Evolutionary conservation across 495 filamentous ascomycete genomes (phyloP).

Genomic region (Tuber indicum): DNA sequence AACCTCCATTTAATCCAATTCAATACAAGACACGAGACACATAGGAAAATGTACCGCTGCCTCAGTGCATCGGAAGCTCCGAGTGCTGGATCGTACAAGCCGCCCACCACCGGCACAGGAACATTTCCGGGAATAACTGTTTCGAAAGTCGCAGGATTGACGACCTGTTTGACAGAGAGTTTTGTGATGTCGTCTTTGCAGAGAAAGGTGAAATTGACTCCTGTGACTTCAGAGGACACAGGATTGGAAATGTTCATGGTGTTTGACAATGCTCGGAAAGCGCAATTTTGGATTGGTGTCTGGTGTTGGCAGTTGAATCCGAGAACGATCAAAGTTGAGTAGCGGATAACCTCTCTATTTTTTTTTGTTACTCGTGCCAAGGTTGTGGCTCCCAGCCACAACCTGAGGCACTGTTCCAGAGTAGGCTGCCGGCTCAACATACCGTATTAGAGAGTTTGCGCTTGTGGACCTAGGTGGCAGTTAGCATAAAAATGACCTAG

Average conservation of each 20-base stretch:
- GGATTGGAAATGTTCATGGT: constrained; percentile 73
- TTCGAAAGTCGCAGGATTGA: constrained; percentile 84
- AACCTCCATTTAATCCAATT: neutral
- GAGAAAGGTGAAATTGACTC: constrained; percentile 83
- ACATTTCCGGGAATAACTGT: constrained; percentile 65
- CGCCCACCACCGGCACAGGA: constrained; percentile 44
- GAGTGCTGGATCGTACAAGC: constrained; percentile 86
- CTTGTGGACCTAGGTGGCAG: too few species aligned
- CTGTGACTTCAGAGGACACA: constrained; percentile 72
- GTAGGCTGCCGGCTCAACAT: too few species aligned
- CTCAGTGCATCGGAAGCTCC: constrained; percentile 53
- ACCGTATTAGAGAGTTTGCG: too few species aligned
- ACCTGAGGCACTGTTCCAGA: too few species aligned
- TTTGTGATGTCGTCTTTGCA: constrained; percentile 72
- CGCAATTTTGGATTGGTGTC: neutral
- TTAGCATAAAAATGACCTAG: too few species aligned
- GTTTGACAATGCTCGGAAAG: neutral
- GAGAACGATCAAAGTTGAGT: neutral
- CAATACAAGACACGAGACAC: constrained; percentile 16
- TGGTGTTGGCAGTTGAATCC: neutral
- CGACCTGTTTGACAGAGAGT: constrained; percentile 85
- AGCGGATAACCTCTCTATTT: neutral
- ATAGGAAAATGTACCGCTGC: constrained; percentile 39
- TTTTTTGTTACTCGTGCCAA: neutral
- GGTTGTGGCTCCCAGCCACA: too few species aligned